phyloP scores from a whole-genome alignment of 306 rosid genomes.

The Cucurbita maxima region DNA sequence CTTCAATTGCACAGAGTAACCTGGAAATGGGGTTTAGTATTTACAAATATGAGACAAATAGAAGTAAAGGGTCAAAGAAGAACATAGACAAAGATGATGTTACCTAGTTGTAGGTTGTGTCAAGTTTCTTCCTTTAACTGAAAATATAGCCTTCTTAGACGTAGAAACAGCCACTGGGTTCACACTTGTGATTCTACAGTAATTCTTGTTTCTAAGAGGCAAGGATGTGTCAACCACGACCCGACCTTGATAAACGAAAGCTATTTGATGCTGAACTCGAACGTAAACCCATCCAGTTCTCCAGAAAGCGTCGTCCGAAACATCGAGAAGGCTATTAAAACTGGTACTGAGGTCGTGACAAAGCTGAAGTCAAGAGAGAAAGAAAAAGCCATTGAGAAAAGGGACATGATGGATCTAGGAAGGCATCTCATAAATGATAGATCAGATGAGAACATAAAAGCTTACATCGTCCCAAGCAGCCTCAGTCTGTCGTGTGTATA shows the following conservation, averaged over 20 bases:
- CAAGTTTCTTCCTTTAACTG: constrained; percentile 68
- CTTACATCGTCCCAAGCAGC: constrained; percentile 67
- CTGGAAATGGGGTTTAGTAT: constrained; percentile 23
- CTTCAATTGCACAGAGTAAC: constrained; percentile 81
- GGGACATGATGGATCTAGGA: background rate
- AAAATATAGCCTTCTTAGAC: constrained; percentile 38
- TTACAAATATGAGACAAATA: background rate
- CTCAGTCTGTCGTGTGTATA: constrained; percentile 44
- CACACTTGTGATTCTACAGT: constrained; percentile 45
- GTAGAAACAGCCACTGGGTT: constrained; percentile 73
- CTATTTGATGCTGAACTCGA: constrained; percentile 52
- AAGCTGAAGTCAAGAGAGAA: constrained; percentile 31
- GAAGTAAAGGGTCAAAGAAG: background rate
- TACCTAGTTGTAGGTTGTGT: constrained; percentile 49
- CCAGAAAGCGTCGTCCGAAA: constrained; percentile 57
- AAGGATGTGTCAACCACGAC: constrained; percentile 59
- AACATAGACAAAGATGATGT: background rate
- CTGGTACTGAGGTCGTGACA: constrained; percentile 46
- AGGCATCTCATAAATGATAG: background rate
- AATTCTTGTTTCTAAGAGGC: constrained; percentile 28
- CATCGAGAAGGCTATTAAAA: constrained; percentile 54
- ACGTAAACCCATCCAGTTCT: constrained; percentile 69
- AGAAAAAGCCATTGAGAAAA: background rate
- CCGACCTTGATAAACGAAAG: constrained; percentile 69
- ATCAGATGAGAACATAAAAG: background rate